Conservation (phyloP, 140 eudicot species). For the Flaveria floridana region DNA sequence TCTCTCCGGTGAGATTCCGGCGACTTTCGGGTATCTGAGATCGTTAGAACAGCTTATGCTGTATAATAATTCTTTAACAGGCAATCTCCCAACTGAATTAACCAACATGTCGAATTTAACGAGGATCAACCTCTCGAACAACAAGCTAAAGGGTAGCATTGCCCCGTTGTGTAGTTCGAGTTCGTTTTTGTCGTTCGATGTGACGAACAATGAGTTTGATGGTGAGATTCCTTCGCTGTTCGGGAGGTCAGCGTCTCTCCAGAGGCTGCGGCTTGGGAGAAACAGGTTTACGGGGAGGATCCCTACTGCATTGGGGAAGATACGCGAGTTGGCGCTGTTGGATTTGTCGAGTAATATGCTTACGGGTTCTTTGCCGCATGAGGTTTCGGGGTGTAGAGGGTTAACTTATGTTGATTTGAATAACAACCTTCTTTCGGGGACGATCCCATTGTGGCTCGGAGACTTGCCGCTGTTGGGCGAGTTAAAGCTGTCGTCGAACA, state of each 20-base stretch:
- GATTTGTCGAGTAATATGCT: constrained; percentile 75
- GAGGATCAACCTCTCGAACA: constrained; percentile 67
- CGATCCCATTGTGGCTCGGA: constrained; percentile 78
- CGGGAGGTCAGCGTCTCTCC: constrained; percentile 61
- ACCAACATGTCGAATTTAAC: constrained; percentile 54
- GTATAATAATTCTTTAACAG: constrained; percentile 83
- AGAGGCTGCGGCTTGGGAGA: constrained; percentile 70
- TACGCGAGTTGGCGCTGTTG: constrained; percentile 54
- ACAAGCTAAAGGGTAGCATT: constrained; percentile 73
- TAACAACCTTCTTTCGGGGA: constrained; percentile 64
- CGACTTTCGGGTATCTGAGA: constrained; percentile 56
- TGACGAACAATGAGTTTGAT: constrained; percentile 68
- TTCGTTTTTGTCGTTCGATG: constrained; percentile 72
- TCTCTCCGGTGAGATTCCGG: constrained; percentile 77
- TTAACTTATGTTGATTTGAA: constrained; percentile 79
- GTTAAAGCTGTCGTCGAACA: constrained; percentile 79
- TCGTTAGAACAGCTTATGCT: constrained; percentile 80
- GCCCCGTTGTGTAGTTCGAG: constrained; percentile 72
- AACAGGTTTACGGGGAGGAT: constrained; percentile 62
- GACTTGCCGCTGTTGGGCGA: constrained; percentile 72
- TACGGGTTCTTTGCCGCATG: constrained; percentile 63
- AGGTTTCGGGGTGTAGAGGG: constrained; percentile 61
- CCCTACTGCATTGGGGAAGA: constrained; percentile 59
- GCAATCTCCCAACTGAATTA: constrained; percentile 65
- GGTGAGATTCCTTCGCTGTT: constrained; percentile 62